phyloP scores from a whole-genome alignment of 2,329 filamentous ascomycete genomes.

The Gnomoniopsis smithogilvyi region DNA sequence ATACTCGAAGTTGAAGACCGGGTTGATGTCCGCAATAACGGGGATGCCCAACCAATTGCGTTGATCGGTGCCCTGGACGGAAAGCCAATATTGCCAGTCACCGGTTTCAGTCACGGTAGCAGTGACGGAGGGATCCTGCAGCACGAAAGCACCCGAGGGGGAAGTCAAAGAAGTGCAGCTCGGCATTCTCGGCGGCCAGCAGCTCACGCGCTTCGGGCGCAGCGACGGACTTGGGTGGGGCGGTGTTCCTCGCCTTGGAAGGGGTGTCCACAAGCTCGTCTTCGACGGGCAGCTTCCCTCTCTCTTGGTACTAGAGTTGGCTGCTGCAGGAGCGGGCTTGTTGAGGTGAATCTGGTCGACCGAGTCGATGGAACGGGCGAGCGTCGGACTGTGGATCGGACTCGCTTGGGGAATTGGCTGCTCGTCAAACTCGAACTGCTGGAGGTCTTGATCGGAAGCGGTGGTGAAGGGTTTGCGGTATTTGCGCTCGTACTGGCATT shows the following conservation, averaged over 20 bases:
- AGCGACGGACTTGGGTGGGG: conserved; percentile 55
- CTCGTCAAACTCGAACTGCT: conserved; percentile 76
- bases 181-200: conserved; percentile 71
- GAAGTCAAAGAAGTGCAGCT: conserved; percentile 94
- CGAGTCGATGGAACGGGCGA: conserved; percentile 54
- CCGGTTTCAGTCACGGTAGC: conserved; percentile 84
- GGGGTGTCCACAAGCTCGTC: conserved; percentile 26
- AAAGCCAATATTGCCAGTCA: conserved; percentile 93
- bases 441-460: conserved; percentile 76
- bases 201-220: conserved; percentile 70
- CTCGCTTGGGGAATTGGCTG: conserved; percentile 63
- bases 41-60: conserved; percentile 84
- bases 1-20: conserved; percentile 98
- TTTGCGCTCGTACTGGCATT: conserved; percentile 98
- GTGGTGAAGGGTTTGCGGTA: conserved; percentile 76
- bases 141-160: conserved; percentile 77
- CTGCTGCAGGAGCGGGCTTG: conserved; percentile 30
- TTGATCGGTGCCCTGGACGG: conserved; percentile 67
- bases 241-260: conserved; percentile 29
- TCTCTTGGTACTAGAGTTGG: conserved; percentile 46
- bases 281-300: conserved; percentile 27
- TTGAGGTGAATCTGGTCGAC: conserved; percentile 54
- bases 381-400: conserved; percentile 56
- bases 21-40: conserved; percentile 88
- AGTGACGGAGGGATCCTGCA: conserved; percentile 71